Evolutionary conservation across 2,329 filamentous ascomycete species (phyloP).

Genomic region (Aspergillus pseudoglaucus): DNA sequence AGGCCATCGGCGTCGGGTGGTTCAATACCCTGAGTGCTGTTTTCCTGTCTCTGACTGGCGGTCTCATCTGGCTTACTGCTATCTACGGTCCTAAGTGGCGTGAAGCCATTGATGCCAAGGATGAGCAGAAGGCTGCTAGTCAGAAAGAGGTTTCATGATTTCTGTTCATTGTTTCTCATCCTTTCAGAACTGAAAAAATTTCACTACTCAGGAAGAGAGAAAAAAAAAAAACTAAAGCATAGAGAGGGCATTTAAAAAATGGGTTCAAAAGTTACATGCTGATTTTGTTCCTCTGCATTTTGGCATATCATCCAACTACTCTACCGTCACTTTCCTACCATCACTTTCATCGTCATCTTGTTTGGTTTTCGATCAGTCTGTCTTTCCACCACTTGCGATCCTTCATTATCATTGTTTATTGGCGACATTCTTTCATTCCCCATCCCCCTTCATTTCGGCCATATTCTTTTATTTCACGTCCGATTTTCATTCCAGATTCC

Average conservation of each 20-base stretch:
- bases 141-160: conserved; percentile 7
- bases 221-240: neutral
- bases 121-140: conserved; percentile 27
- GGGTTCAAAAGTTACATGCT: neutral
- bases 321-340: neutral
- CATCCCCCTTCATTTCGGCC: neutral
- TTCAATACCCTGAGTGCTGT: conserved; percentile 63
- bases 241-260: neutral
- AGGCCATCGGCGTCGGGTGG: conserved; percentile 72
- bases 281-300: neutral
- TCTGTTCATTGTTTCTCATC: neutral
- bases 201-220: neutral
- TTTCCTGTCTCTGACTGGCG: conserved; percentile 48
- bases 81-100: conserved; percentile 49
- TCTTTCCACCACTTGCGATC: no score
- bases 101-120: conserved; percentile 47
- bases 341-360: neutral
- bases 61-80: conserved; percentile 44
- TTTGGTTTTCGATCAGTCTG: no score
- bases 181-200: neutral
- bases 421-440: no score
- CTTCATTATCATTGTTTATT: no score
- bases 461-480: neutral
- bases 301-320: neutral
- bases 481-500: neutral